phyloP scores from a whole-genome alignment of 805 yeast genomes.

The Candida arabinofermentans region DNA sequence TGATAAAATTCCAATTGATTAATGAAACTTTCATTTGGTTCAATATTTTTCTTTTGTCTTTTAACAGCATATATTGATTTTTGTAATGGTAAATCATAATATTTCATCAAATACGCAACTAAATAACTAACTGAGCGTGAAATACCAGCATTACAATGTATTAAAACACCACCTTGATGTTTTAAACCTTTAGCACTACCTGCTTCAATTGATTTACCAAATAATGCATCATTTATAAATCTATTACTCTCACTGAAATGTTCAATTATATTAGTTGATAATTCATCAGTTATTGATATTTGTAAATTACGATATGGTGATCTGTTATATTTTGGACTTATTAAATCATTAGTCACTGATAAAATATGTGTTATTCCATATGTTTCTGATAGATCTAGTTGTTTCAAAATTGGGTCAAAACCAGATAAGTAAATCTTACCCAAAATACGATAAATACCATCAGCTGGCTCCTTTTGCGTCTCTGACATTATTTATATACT shows the following conservation, averaged over 20 bases:
- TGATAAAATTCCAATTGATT: constrained; percentile 68
- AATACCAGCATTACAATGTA: constrained; percentile 52
- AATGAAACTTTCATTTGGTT: constrained; percentile 72
- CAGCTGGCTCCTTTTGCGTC: neutral
- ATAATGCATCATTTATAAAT: constrained; percentile 65
- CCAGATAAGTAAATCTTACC: constrained; percentile 80
- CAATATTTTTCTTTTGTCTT: constrained; percentile 53
- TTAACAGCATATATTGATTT: constrained; percentile 75
- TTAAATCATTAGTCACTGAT: constrained; percentile 61
- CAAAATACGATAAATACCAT: constrained; percentile 51
- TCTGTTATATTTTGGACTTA: constrained; percentile 47
- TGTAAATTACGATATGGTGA: constrained; percentile 50
- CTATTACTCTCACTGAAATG: constrained; percentile 56
- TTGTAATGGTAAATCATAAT: constrained; percentile 49
- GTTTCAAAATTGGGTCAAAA: constrained; percentile 56
- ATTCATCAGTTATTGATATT: constrained; percentile 71
- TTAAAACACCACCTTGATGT: constrained; percentile 42
- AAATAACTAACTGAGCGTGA: constrained; percentile 46
- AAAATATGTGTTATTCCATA: constrained; percentile 67
- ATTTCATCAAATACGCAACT: constrained; percentile 47
- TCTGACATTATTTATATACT: neutral
- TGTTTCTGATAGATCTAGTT: constrained; percentile 45
- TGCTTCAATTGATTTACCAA: constrained; percentile 32
- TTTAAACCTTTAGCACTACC: constrained; percentile 23
- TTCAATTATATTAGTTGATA: constrained; percentile 59